These are phyloP conservation scores for Jacaranda mimosifolia DNA, from an alignment of 257 asterid species.

Conservation along the genomic window DNA sequence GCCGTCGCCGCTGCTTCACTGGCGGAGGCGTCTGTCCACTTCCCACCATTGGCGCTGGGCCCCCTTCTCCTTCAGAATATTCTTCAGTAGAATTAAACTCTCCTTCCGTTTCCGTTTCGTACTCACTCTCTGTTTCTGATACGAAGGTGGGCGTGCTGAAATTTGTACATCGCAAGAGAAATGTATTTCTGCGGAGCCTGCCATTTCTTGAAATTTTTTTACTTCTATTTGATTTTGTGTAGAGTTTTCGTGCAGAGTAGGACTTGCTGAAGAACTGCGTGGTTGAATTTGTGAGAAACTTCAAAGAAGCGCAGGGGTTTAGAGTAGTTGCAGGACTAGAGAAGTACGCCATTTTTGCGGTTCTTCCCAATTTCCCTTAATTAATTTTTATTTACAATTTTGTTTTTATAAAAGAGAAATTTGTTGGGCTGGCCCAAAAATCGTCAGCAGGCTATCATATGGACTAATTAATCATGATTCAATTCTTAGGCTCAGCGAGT, in stretches of 20 bases:
- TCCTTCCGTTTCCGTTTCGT: slow-evolving; percentile 50
- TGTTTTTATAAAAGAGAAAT: neutral
- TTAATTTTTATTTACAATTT: neutral
- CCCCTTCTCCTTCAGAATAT: slow-evolving; percentile 40
- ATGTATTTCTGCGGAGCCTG: slow-evolving; percentile 18
- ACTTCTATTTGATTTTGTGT: neutral
- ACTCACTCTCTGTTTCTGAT: slow-evolving; percentile 56
- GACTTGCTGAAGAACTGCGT: slow-evolving; percentile 23
- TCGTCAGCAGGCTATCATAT: neutral
- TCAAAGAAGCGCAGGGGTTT: slow-evolving; percentile 41
- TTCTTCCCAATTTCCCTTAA: neutral
- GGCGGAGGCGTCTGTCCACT: slow-evolving; percentile 49
- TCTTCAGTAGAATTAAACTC: slow-evolving; percentile 39
- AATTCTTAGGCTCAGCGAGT: no score
- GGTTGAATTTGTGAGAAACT: slow-evolving; percentile 18
- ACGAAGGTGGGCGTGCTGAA: slow-evolving; percentile 38
- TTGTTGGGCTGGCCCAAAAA: neutral
- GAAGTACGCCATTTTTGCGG: slow-evolving; percentile 45
- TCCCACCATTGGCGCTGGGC: slow-evolving; percentile 15
- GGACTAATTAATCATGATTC: no score
- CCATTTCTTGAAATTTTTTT: slow-evolving; percentile 18
- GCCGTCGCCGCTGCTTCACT: slow-evolving; percentile 51
- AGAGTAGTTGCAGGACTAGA: slow-evolving; percentile 28
- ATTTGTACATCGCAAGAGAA: slow-evolving; percentile 36
- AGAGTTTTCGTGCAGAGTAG: slow-evolving; percentile 11